Evolutionary conservation across 2,329 filamentous ascomycete genomes (phyloP), one percentile per base, ranked within the genome.

Genomic region (Monosporascus cannonballus): DNA sequence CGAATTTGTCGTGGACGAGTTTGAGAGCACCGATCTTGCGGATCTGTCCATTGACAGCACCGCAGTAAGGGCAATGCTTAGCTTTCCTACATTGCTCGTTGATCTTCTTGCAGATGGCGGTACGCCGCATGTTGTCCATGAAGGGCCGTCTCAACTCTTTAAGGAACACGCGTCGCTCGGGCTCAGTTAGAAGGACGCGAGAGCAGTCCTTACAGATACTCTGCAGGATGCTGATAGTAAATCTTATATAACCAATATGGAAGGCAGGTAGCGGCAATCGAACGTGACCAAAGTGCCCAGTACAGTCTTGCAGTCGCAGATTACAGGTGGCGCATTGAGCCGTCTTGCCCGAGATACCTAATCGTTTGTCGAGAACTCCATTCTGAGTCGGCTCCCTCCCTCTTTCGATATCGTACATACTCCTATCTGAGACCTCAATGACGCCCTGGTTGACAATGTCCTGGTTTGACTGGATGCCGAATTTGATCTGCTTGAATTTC

Each of bases 151-250:
- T 83, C 65, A 97, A 77, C 60, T 91, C 87, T 56, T 83, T 87
- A n/a, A 96, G 76, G 61, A 87, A 95, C 3, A 78, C 73, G 41
- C 89, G 84, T 59, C 90, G 84, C 62, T 96, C 90, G 20, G 81
- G 75, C 67, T 96, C 91, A 38, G 87, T 84, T 24, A 99, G 80
- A 51, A 99, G 73, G 6, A 97, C 87, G 56, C 82, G 82, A 24
- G 90, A 89, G 68, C 94, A 99, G 66, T 92, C 85, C 75, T 96
- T 99, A 84, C 94, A 99, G 59, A 99, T 95, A 65, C 94, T 88
- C 68, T 97, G 92, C 24, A 99, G 78, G 52, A 96, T 92, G 45
- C 86, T 86, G 67, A 96, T 93, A 58, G 94, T 90, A 68, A 95
- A 91, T 68, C 91, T 94, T 63, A 99, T 82, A 68, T 96, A 99